Evolutionary conservation across 192 early-diverging fungal species (phyloP).

Genomic region (Podila epigama): DNA sequence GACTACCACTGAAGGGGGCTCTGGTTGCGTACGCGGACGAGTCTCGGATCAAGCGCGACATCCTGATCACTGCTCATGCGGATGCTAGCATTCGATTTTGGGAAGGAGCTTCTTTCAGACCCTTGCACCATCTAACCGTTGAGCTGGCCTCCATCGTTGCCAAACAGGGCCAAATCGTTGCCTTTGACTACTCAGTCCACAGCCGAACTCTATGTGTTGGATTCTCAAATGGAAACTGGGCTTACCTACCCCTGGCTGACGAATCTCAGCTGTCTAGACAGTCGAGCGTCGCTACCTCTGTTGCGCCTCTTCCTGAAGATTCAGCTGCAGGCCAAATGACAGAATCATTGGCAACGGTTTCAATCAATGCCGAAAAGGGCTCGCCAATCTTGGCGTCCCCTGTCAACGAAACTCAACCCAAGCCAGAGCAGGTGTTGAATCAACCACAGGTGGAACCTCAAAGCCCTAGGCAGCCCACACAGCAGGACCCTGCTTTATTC

Average conservation of each 20-base stretch:
- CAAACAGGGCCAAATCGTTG: slow-evolving; percentile 25
- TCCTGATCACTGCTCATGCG: slow-evolving; percentile 52
- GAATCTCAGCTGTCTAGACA: neutral
- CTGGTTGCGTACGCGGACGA: slow-evolving; percentile 33
- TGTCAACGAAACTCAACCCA: neutral
- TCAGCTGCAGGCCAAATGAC: neutral
- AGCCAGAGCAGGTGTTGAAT: too few relatives aligned
- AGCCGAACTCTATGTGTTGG: slow-evolving; percentile 45
- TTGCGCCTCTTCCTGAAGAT: neutral
- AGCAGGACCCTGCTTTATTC: slow-evolving; percentile 5
- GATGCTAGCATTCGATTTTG: slow-evolving; percentile 54
- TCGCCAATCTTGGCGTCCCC: neutral
- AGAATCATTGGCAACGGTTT: neutral
- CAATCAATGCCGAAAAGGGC: neutral
- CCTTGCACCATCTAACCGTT: slow-evolving; percentile 49
- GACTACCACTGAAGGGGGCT: slow-evolving; percentile 54
- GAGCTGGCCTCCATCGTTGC: slow-evolving; percentile 26
- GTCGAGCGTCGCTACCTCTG: neutral
- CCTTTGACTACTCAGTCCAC: slow-evolving; percentile 34
- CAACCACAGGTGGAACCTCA: neutral
- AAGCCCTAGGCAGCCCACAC: neutral
- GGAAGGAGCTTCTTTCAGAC: slow-evolving; percentile 54
- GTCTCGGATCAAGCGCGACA: slow-evolving; percentile 48
- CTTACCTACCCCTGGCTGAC: slow-evolving; percentile 11
- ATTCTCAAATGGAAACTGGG: slow-evolving; percentile 43